Evolutionary conservation across 1,284 basidiomycete genomes (phyloP), one percentile per base, ranked within the genome.

Genomic region (Omphalotus olearius): DNA sequence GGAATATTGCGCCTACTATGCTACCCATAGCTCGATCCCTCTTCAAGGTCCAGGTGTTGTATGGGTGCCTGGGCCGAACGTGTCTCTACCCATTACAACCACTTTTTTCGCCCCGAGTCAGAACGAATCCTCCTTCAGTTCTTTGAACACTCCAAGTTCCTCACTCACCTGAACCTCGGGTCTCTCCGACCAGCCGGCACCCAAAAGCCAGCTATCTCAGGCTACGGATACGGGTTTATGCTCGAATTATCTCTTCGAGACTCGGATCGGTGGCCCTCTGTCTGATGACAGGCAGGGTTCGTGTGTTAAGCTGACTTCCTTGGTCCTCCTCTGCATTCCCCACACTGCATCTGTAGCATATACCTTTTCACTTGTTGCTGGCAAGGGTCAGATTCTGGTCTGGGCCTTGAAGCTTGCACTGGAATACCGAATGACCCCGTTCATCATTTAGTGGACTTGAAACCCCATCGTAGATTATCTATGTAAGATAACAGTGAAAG

Each of bases 341-440:
- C 13, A n/a, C 14, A 26, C 7, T 44, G 6, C 11, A 2, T 33
- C 20, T 47, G 4, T 44, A 88, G 91, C 85, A 20, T 80, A 78
- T 59, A 61, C 88, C 25, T 99, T 98, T 70, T 69, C 85, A 42
- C 71, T 74, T 16, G 80, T 92, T 45, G n/a, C n/a, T n/a, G 80
- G 81, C 2, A 74, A 76, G 0, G 80, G 62, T 38, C 87, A 88
- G 61, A 98, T 98, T 93, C 74, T 76, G 25, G 61, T 81, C 10
- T 99, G 96, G 97, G 94, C 95, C 9, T 64, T 82, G 41, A 93
- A 95, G n/a, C n/a, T n/a, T n/a, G n/a, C n/a, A n/a, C n/a, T n/a
- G n/a, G n/a, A n/a, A n/a, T n/a, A n/a, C n/a, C n/a, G n/a, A n/a
- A n/a, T n/a, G n/a, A n/a, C n/a, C n/a, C n/a, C n/a, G n/a, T n/a